Percentiles rank a stretch among this genome's conserved stretches.
phyloP scores from a whole-genome alignment of 2,329 filamentous ascomycete genomes.

The Talaromyces sp. region DNA sequence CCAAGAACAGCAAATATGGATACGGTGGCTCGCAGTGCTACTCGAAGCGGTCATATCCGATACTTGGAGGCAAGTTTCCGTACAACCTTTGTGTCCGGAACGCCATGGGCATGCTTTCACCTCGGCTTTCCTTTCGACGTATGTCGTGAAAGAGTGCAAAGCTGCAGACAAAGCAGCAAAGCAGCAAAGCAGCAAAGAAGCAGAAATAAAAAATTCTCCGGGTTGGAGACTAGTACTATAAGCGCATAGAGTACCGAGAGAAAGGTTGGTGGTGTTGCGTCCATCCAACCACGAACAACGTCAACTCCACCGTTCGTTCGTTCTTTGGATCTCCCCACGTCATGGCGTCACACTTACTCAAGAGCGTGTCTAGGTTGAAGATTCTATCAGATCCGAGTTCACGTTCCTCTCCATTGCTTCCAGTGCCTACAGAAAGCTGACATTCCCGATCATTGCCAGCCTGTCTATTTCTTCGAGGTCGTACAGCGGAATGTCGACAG shows the following conservation, averaged over 20 bases:
- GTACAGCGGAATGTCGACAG: too few species aligned
- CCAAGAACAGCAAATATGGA: neutral
- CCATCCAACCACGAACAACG: neutral
- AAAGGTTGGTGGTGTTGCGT: neutral
- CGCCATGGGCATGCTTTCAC: neutral
- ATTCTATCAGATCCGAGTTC: neutral
- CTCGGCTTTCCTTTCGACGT: neutral
- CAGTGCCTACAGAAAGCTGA: too few species aligned
- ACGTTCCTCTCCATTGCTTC: too few species aligned
- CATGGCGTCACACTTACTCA: neutral
- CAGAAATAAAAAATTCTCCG: neutral
- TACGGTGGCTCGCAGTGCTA: neutral
- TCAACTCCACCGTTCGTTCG: neutral
- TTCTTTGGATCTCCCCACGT: neutral
- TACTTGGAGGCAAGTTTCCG: neutral
- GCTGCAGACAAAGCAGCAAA: neutral
- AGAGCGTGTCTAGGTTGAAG: neutral
- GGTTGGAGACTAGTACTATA: conserved; percentile 15
- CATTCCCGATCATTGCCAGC: too few species aligned
- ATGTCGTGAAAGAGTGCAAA: neutral
- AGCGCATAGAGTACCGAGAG: conserved; percentile 1
- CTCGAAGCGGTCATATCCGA: neutral
- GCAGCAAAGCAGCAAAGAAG: neutral
- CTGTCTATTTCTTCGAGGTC: too few species aligned
- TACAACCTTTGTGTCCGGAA: neutral